Conservation (phyloP, 31 red algal genomes). For the Odonthalia washingtoniensis region DNA sequence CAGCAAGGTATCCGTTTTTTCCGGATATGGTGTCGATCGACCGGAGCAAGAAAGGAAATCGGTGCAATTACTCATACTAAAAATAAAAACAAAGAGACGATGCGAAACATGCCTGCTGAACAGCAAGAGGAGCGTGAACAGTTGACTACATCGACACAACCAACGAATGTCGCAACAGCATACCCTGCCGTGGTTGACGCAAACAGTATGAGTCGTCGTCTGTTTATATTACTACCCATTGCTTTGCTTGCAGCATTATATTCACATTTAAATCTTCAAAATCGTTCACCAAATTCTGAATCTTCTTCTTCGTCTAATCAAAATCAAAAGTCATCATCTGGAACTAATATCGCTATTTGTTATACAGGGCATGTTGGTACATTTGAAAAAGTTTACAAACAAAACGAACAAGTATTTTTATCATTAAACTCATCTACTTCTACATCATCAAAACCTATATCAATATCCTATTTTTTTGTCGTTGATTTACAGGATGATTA, state of each 20-base stretch:
- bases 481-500: slow-evolving; percentile 62
- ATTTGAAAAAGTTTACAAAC: slow-evolving; percentile 40
- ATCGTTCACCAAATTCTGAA: neutral
- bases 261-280: neutral
- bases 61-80: too few relatives aligned
- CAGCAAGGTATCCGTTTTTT: too few relatives aligned
- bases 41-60: too few relatives aligned
- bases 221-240: neutral
- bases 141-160: too few relatives aligned
- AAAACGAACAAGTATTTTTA: slow-evolving; percentile 42
- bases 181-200: neutral
- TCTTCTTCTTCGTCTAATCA: neutral
- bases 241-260: neutral
- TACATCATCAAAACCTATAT: too few relatives aligned
- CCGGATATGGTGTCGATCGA: too few relatives aligned
- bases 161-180: neutral
- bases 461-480: slow-evolving; percentile 30
- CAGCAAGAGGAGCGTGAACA: too few relatives aligned
- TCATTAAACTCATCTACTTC: slow-evolving; percentile 23
- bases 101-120: too few relatives aligned
- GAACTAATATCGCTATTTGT: slow-evolving; percentile 35
- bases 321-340: neutral
- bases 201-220: neutral
- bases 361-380: slow-evolving; percentile 51
- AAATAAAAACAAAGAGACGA: too few relatives aligned